Percentiles rank a stretch among this genome's conserved stretches.
Conservation (phyloP, 2,329 filamentous ascomycete genomes). For the Akanthomyces lecanii region DNA sequence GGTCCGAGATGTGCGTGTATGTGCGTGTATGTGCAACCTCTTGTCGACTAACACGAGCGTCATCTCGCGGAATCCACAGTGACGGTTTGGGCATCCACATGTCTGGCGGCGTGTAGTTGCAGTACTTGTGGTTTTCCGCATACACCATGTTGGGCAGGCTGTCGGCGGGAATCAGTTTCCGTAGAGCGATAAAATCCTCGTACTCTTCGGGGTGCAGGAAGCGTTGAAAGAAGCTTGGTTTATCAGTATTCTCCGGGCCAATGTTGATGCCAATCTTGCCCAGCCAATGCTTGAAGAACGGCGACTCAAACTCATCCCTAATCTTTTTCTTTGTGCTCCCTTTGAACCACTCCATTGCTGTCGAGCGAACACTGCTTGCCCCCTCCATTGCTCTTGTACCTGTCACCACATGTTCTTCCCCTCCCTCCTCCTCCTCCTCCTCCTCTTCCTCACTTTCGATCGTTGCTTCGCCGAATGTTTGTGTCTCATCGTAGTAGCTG, state of each 20-base stretch:
- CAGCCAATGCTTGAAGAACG: conserved; percentile 27
- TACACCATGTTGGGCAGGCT: conserved; percentile 42
- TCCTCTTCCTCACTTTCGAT: conserved; percentile 25
- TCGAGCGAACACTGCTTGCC: conserved; percentile 30
- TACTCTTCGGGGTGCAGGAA: conserved; percentile 78
- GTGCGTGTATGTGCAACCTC: conserved; percentile 69
- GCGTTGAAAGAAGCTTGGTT: conserved; percentile 53
- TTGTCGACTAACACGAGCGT: conserved; percentile 68
- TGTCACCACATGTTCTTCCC: conserved; percentile 22
- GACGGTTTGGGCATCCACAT: conserved; percentile 59
- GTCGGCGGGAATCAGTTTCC: conserved; percentile 61
- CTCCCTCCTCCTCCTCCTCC: conserved; percentile 27
- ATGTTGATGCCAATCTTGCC: conserved; percentile 27
- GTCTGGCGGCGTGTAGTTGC: conserved; percentile 64
- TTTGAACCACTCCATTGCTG: conserved; percentile 33
- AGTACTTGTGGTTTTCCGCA: conserved; percentile 57
- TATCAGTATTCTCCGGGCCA: conserved; percentile 24
- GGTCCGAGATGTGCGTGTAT: conserved; percentile 73
- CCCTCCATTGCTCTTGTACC: conserved; percentile 35
- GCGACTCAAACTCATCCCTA: conserved; percentile 23
- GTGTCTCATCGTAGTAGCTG: conserved; percentile 32
- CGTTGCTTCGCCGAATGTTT: conserved; percentile 16
- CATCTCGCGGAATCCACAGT: conserved; percentile 82
- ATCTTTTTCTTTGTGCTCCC: conserved; percentile 35
- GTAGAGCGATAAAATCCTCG: conserved; percentile 66